These are phyloP conservation scores for Aureobasidium sp. DNA, from an alignment of 2,329 filamentous ascomycete genomes.

Conservation along the genomic window DNA sequence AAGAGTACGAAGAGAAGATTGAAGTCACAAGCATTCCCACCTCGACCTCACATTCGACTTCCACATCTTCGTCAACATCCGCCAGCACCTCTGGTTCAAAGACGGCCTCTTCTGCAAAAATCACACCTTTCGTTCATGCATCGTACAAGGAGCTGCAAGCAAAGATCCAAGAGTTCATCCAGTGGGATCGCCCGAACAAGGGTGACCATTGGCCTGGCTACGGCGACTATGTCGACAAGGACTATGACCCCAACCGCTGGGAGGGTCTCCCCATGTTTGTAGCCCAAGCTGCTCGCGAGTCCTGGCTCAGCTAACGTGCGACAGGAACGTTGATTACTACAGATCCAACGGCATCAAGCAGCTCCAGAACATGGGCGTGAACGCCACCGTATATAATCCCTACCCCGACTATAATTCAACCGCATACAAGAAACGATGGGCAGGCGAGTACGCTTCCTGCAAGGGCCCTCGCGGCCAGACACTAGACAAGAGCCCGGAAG, in stretches of 20 bases:
- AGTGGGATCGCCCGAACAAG: conserved; percentile 31
- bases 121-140: conserved; percentile 13
- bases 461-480: conserved; percentile 47
- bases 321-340: conserved; percentile 31
- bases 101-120: not conserved
- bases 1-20: conserved; percentile 8
- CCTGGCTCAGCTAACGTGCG: not conserved
- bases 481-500: conserved; percentile 49
- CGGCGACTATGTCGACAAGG: conserved; percentile 31
- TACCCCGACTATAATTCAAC: conserved; percentile 62
- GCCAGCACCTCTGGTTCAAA: not conserved
- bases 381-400: conserved; percentile 55
- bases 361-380: conserved; percentile 18
- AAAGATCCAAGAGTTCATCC: conserved; percentile 34
- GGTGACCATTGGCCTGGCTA: conserved; percentile 38
- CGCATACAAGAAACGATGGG: conserved; percentile 48
- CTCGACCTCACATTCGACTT: not conserved
- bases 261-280: conserved; percentile 30
- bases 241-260: conserved; percentile 42
- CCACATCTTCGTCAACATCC: not conserved
- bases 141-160: conserved; percentile 15
- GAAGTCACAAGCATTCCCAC: not conserved
- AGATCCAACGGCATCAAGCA: conserved; percentile 24
- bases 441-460: conserved; percentile 55
- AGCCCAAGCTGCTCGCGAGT: conserved; percentile 22